Evolutionary conservation across 768 basidiomycete species (phyloP), one percentile per base, ranked within the genome.

Genomic region (Pleurotus djamor): DNA sequence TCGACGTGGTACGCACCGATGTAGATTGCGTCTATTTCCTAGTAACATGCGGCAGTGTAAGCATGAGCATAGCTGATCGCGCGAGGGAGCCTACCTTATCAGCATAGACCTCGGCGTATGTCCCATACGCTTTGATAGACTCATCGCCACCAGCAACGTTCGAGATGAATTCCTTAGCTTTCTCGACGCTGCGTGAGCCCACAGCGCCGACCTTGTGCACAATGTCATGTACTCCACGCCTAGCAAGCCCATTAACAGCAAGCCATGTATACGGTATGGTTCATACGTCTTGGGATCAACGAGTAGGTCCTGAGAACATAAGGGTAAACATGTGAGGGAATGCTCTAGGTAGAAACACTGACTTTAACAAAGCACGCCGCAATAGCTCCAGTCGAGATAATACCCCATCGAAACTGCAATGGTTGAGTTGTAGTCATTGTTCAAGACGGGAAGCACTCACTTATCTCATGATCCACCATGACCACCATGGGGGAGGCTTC

Each of bases 341-440:
- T n/a, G 3, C 14, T 34, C 34, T 9, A 16, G 51, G 50, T 16
- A 52, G 48, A 45, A 38, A 8, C 2, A 48, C 73, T 59, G 60
- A 89, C 92, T 77, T 83, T 84, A 9, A 85, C 81, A 68, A 94
- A 95, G 9, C 69, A 71, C 34, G 75, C 75, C 7, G 92, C 85
- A 59, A 94, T 95, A 16, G 69, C 67, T 34, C 91, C 92, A 1
- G 92, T 93, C 10, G 92, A 91, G 61, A 96, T 88, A 63, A 95
- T 91, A 14, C 94, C 93, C 94, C 93, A 94, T 58, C 84, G 84
- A 57, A 93, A 71, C 14, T 74, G 75, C 49, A 78, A 72, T 1
- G 77, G 75, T 61, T 73, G 71, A 14, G 61, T 63, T 35, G 60
- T 61, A 48, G 73, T 62, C 75, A 77, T 78, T 34, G 33, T 37